These are phyloP conservation scores for Solanum corneliomulleri DNA, from an alignment of 257 asterid genomes.

Conservation along the genomic window DNA sequence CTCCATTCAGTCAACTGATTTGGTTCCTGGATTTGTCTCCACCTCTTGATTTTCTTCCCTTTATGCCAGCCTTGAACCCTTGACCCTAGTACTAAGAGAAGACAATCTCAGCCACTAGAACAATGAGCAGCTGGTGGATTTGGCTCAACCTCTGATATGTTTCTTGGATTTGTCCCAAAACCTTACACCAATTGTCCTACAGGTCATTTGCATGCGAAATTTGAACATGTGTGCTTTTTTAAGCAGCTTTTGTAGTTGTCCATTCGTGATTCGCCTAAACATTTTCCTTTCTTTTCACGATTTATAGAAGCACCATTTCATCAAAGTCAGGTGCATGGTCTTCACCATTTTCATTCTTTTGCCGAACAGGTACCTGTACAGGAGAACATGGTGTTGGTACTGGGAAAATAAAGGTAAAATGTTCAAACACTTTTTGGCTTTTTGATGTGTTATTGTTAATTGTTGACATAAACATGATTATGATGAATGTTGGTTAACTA, in stretches of 20 bases:
- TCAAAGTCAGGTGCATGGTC: background rate
- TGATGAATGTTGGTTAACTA: background rate
- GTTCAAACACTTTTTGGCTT: background rate
- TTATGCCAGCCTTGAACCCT: background rate
- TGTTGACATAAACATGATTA: background rate
- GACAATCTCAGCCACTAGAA: background rate
- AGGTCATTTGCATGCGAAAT: background rate
- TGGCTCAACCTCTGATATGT: background rate
- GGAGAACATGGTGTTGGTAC: constrained; percentile 99
- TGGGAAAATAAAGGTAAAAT: constrained; percentile 86
- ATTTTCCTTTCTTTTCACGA: background rate
- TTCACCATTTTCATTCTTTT: background rate
- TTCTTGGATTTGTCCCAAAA: background rate
- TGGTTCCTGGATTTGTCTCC: background rate
- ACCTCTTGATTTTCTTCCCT: background rate
- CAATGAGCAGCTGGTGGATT: background rate
- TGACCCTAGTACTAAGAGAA: background rate
- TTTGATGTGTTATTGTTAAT: background rate
- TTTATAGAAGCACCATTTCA: background rate
- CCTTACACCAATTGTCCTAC: background rate
- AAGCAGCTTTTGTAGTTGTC: background rate
- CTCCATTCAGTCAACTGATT: background rate
- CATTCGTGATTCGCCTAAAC: background rate
- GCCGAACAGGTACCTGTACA: constrained; percentile 76
- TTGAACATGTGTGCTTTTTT: background rate